phyloP scores from a whole-genome alignment of 1,139 yeast genomes.

The Blastobotrys raffinosifermentans region DNA sequence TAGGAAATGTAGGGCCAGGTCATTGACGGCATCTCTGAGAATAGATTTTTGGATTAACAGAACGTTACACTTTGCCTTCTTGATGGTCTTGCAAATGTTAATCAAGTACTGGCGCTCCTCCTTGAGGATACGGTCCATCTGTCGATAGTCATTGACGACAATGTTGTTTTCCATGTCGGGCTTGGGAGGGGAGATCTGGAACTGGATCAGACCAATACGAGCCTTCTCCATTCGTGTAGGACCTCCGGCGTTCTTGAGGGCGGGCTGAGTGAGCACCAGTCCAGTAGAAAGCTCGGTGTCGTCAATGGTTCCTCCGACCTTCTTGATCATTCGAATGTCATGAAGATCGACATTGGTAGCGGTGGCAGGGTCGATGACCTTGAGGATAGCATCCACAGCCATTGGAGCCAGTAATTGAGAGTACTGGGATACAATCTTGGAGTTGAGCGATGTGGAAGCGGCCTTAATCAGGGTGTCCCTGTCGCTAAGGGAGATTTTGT shows the following conservation, averaged over 20 bases:
- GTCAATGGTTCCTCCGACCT: conserved; percentile 96
- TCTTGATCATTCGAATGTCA: conserved; percentile 83
- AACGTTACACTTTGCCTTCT: conserved; percentile 95
- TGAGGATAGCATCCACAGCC: conserved; percentile 89
- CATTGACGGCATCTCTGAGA: conserved; percentile 95
- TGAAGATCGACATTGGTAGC: conserved; percentile 74
- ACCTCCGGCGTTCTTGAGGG: conserved; percentile 89
- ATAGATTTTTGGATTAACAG: conserved; percentile 90
- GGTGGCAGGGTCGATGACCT: conserved; percentile 52
- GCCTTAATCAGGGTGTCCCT: conserved; percentile 82
- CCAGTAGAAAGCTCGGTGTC: conserved; percentile 93
- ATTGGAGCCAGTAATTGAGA: conserved; percentile 81
- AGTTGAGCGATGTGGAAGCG: conserved; percentile 87
- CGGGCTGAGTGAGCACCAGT: conserved; percentile 86
- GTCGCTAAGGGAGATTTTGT: conserved; percentile 66
- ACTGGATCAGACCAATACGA: conserved; percentile 82
- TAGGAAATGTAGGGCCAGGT: conserved; percentile 88
- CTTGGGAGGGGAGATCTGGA: conserved; percentile 96
- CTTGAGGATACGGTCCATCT: conserved; percentile 96
- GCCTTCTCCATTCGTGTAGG: conserved; percentile 95
- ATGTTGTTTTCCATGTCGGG: conserved; percentile 98
- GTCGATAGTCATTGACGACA: conserved; percentile 95
- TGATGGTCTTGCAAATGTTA: conserved; percentile 91
- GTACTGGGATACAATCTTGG: conserved; percentile 93
- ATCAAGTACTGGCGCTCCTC: conserved; percentile 94